These are phyloP conservation scores for Acephala macrosclerotiorum DNA, from an alignment of 2,329 filamentous ascomycete species.

Conservation along the genomic window DNA sequence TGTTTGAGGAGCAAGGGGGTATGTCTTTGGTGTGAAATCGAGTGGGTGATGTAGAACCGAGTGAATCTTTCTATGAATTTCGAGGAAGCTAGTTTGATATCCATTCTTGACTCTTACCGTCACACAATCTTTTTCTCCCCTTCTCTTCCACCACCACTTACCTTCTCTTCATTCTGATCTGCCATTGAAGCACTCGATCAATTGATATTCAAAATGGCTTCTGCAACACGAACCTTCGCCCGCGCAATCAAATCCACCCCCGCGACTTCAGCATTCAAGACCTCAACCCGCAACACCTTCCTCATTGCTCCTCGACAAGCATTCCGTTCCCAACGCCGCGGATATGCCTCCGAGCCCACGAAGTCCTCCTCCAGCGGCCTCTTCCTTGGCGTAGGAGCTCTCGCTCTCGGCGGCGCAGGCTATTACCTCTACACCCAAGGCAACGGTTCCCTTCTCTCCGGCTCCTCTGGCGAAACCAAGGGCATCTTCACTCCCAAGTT, in stretches of 20 bases:
- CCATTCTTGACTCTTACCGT: no score
- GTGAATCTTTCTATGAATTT: neutral
- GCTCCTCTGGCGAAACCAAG: conserved; percentile 52
- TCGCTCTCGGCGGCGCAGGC: conserved; percentile 67
- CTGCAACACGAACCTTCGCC: conserved; percentile 47
- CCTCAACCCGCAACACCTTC: conserved; percentile 61
- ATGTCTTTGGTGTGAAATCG: no score
- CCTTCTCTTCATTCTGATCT: neutral
- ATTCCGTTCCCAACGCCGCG: conserved; percentile 78
- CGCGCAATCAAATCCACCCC: conserved; percentile 46
- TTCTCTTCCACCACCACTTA: neutral
- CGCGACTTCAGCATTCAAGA: conserved; percentile 61
- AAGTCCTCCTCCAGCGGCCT: conserved; percentile 58
- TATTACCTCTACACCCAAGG: conserved; percentile 71
- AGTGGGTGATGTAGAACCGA: no score
- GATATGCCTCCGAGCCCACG: conserved; percentile 81
- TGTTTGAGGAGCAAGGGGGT: neutral
- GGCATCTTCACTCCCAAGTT: conserved; percentile 74
- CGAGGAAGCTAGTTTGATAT: neutral
- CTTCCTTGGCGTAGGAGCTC: conserved; percentile 65
- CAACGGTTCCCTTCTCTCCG: conserved; percentile 47
- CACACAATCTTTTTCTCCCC: neutral
- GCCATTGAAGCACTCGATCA: neutral
- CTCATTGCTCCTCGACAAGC: conserved; percentile 69
- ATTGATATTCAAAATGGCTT: conserved; percentile 44